Base-by-base conservation (phyloP, 345 rosid genomes). In the Carallia pectinifolia region DNA sequence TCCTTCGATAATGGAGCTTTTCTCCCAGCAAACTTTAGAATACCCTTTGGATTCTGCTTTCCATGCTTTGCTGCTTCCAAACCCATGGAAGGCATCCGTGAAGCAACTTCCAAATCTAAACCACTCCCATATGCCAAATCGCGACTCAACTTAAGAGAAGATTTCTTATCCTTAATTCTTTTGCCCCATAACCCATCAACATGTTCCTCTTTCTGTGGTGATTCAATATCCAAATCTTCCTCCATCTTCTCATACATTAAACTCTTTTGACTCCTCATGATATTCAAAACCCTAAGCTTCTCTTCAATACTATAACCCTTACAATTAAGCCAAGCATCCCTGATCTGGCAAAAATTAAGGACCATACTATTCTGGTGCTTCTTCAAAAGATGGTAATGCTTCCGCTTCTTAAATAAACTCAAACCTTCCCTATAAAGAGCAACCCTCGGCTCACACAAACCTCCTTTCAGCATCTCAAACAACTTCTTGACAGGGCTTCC, bases 371-470 rank as follows among this genome's bases (percentile, higher is more conserved):
- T 95, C 67, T 95, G 99, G 86, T 90, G 84, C 81, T 81, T 90
- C 84, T 90, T 89, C 82, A 95, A 62, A 17, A 62, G 71, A 87
- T 95, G 97, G 77, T 89, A 92, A 82, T 90, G 91, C 79, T 85
- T 81, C 67, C 89, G 82, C 82, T 87, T 81, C 71, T 78, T 81
- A 81, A 92, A 89, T 76, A 86, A 85, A 73, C 52, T 69, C 82
- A 85, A 76, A 10, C 97, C 98, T 72, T 95, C 91, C 17, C 92
- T 81, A 76, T 90, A 95, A 77, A 95, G 97, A 0, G 90, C 89
- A 77, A 86, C 97, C 67, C 99, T 89, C 0, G 99, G 99, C 62
- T 95, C 99, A 72, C 97, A 96, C 71, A 92, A 79, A 10, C 98
- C 99, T 65, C 96, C 98, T 69, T 87, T 96, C 78, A 96, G 68